These are phyloP conservation scores for Thielaviopsis populi DNA, from an alignment of 2,329 filamentous ascomycete genomes.

Conservation along the genomic window DNA sequence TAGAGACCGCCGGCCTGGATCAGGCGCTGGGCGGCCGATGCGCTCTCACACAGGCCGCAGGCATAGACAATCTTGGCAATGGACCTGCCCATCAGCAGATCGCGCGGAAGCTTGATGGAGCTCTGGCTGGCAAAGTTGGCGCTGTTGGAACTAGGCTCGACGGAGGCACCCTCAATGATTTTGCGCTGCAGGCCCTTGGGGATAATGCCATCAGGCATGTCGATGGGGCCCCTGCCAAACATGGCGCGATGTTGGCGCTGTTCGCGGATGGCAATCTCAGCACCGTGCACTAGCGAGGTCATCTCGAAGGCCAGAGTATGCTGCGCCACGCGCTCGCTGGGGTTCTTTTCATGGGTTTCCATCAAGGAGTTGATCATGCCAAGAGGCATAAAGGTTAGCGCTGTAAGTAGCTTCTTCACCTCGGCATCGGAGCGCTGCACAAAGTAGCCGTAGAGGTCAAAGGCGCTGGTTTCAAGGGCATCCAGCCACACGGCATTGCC, in stretches of 20 bases:
- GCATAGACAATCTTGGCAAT: slow-evolving; percentile 46
- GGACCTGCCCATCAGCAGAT: slow-evolving; percentile 37
- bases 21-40: slow-evolving; percentile 43
- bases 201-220: slow-evolving; percentile 14
- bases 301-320: slow-evolving; percentile 74
- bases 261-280: slow-evolving; percentile 45
- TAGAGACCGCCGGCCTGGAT: slow-evolving; percentile 42
- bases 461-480: slow-evolving; percentile 59
- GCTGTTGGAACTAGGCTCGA: slow-evolving; percentile 19
- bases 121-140: slow-evolving; percentile 35
- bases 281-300: slow-evolving; percentile 62
- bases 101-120: slow-evolving; percentile 44
- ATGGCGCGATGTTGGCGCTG: slow-evolving; percentile 38
- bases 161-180: slow-evolving; percentile 10
- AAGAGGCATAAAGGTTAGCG: slow-evolving; percentile 78
- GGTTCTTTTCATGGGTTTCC: slow-evolving; percentile 49
- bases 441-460: slow-evolving; percentile 86
- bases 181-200: slow-evolving; percentile 12
- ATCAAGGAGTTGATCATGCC: slow-evolving; percentile 53
- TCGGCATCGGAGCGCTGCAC: slow-evolving; percentile 67
- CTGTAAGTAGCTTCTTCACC: slow-evolving; percentile 65
- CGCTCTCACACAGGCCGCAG: slow-evolving; percentile 41
- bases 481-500: slow-evolving; percentile 94
- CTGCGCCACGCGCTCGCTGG: slow-evolving; percentile 62
- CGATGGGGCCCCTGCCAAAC: slow-evolving; percentile 27